Evolutionary conservation across 2,329 filamentous ascomycete species (phyloP).

Genomic region (Fusarium liriodendri): DNA sequence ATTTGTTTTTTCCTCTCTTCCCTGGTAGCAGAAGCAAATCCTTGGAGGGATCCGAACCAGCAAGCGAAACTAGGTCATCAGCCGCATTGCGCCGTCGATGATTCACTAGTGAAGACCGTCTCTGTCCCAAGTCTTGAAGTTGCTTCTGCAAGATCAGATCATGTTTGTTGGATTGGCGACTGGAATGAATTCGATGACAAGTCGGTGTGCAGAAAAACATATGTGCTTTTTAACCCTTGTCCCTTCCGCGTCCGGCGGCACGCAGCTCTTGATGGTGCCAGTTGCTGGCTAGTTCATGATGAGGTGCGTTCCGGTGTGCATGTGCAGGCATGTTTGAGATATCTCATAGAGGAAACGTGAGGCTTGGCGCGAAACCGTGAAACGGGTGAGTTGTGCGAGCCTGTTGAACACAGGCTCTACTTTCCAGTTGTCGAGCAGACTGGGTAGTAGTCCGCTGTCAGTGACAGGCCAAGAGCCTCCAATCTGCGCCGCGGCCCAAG

Average conservation of each 20-base stretch:
- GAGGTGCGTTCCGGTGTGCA: neutral
- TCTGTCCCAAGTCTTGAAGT: constrained; percentile 7
- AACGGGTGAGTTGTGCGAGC: neutral
- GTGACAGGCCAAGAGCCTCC: neutral
- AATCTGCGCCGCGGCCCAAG: neutral
- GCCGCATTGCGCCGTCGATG: constrained; percentile 1
- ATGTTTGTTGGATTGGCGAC: constrained; percentile 8
- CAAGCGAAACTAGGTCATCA: neutral
- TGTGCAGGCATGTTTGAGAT: constrained; percentile 20
- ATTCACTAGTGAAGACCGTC: neutral
- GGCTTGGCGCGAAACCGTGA: constrained; percentile 4
- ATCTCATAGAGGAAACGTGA: constrained; percentile 10
- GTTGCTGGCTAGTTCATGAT: constrained; percentile 2
- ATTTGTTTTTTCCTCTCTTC: constrained; percentile 32
- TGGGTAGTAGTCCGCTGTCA: neutral
- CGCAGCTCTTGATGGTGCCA: neutral
- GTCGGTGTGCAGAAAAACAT: constrained; percentile 1
- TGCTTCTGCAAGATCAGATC: constrained; percentile 32
- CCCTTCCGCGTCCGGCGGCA: neutral
- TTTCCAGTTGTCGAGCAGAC: neutral
- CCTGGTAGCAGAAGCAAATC: constrained; percentile 3
- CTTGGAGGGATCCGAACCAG: neutral
- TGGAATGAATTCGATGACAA: constrained; percentile 7
- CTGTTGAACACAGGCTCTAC: neutral
- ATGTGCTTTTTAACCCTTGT: neutral